Evolutionary conservation across 2,329 filamentous ascomycete genomes (phyloP), one percentile per base, ranked within the genome.

Genomic region (Fusarium irregulare): DNA sequence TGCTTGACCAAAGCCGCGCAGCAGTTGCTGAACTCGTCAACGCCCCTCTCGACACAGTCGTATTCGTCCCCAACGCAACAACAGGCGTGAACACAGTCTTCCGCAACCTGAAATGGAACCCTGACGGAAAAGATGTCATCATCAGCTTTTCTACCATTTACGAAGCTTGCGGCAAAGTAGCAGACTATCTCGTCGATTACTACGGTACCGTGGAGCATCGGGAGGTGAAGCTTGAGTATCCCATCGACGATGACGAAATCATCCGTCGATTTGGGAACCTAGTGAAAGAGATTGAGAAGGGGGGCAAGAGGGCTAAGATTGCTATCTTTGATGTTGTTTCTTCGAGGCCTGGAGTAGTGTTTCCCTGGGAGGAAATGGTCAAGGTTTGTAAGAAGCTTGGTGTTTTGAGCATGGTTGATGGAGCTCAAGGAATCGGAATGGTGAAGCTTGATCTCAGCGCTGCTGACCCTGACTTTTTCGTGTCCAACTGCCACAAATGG

Each of bases 401-500:
- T 0, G 82, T 98, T 5, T 76, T 95, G 56, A 94, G 91, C 73
- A 82, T 93, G 21, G 83, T 98, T 40, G 95, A 98, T 77, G 94
- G 88, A 18, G 95, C 95, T 0, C 95, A 98, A 79, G 91, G 91
- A 2, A 82, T 97, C 25, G 95, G 95, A 3, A 91, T 96, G 79
- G 85, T 97, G 10, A 83, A 86, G 2, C 79, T 98, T 10, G 88
- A 97, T 78, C 80, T 98, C 16, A 69, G 77, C 0, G 78, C 80
- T 6, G 81, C 94, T 4, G 87, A 94, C 67, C 90, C 93, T 0
- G 94, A 98, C 79, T 98, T 97, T 81, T 93, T 97, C 76, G 87
- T 95, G 16, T 91, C 86, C 58, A 98, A 98, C 78, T 93, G 90
- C 73, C 93, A 97, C 83, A 97, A 97, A 83, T 98, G 95, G 95